Base-by-base conservation (phyloP, 345 rosid species). In the Eutrema heterophyllum region DNA sequence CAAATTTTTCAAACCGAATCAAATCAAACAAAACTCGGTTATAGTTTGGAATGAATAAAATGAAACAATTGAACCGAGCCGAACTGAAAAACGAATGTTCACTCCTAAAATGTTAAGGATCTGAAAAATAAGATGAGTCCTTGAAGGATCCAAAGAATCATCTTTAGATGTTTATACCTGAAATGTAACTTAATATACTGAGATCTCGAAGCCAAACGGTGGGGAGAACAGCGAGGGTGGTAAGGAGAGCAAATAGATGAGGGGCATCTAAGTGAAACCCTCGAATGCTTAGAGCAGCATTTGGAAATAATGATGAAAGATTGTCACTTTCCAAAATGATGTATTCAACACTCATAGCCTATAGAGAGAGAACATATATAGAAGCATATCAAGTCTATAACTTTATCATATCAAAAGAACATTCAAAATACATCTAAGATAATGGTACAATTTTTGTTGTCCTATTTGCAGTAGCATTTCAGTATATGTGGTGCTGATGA, bases 141-240 rank as follows among this genome's bases (percentile, higher is more conserved):
- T 56, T 15, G 43, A 57, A 38, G 15, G 15, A 63, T 63, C 3
- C 10, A 46, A 18, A 43, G 21, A 44, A 27, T 32, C 10, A 24
- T 60, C 16, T 70, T 57, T 13, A 48, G 13, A 48, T 43, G 15
- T 46, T 2, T 46, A 26, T 77, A 89, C 98, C 98, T 40, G 97
- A 94, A 44, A 94, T 89, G 26, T 89, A 94, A 68, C 98, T 94
- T 52, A 94, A 88, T 24, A 91, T 44, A 26, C 88, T 85, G 49
- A 94, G 89, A 82, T 94, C 98, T 62, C 96, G 85, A 36, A 91
- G 98, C 96, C 96, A 91, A 75, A 83, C 90, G 0, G 97, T 94
- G 0, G 98, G 97, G 63, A 94, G 96, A 76, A 91, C 84, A 45
- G 95, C 92, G 4, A 94, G 83, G 50, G 95, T 74, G 40, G 88